Evolutionary conservation across 345 rosid genomes (phyloP), one percentile per base, ranked within the genome.

Genomic region (Eucalyptus urophylla): DNA sequence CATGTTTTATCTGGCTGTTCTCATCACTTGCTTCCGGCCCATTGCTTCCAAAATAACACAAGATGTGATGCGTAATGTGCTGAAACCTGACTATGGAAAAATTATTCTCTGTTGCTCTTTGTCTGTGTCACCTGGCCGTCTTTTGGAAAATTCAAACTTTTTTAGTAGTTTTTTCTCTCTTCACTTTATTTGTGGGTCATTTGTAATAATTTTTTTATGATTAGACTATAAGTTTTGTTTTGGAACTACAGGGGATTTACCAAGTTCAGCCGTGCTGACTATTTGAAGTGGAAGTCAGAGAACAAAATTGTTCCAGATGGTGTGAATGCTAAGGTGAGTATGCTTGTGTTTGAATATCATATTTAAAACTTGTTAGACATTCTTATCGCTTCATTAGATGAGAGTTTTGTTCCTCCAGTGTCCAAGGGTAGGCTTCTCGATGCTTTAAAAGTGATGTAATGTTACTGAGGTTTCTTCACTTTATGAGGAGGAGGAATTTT

Each of bases 251-350:
- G 95, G 95, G 94, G 95, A 49, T 94, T 94, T 56, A 94, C 95
- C 91, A 94, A 94, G 93, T 90, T 89, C 92, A 92, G 90, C 91
- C 93, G 95, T 27, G 90, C 93, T 89, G 95, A 94, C 89, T 94
- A 94, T 90, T 50, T 89, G 87, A 92, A 65, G 87, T 90, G 94
- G 95, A 94, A 93, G 91, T 83, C 92, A 4, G 95, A 92, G 89
- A 90, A 92, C 85, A 92, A 89, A 90, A 92, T 94, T 90, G 6
- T 90, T 33, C 83, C 95, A 3, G 95, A 94, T 90, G 95, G 95
- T 86, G 95, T 94, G 54, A 94, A 94, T 87, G 95, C 95, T 2
- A 94, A 94, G 95, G 95, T 94, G 89, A 87, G 88, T 27, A 8
- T 27, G 45, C 45, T 72, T 72, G 81, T 37, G 45, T 33, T 37